These are phyloP conservation scores for Aeminium ludgeri DNA, from an alignment of 495 filamentous ascomycete species.

Conservation along the genomic window DNA sequence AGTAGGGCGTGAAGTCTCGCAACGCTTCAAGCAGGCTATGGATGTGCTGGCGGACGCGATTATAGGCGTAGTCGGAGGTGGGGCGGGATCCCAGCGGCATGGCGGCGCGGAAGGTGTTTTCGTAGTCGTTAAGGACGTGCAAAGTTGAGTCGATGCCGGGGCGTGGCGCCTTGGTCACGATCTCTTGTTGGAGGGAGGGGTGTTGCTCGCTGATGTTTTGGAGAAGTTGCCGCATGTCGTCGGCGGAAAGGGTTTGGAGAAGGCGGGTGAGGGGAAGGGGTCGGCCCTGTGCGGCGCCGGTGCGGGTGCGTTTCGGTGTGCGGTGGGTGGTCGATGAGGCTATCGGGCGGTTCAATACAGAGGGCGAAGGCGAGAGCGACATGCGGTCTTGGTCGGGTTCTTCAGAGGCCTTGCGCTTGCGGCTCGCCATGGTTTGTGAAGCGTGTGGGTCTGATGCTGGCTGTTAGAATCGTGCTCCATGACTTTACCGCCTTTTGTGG, in stretches of 20 bases:
- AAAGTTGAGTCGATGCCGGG: constrained; percentile 68
- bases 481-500: too few species aligned
- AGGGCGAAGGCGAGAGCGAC: constrained; percentile 73
- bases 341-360: constrained; percentile 42
- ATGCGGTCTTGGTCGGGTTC: constrained; percentile 59
- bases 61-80: constrained; percentile 84
- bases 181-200: constrained; percentile 62
- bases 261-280: constrained; percentile 68
- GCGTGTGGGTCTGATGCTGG: constrained; percentile 23
- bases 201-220: constrained; percentile 79
- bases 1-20: constrained; percentile 86
- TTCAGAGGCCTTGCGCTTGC: constrained; percentile 84
- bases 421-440: constrained; percentile 29
- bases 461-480: too few species aligned
- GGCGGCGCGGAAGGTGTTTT: constrained; percentile 55
- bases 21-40: constrained; percentile 71
- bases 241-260: constrained; percentile 74
- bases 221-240: constrained; percentile 65
- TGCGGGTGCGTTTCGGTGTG: constrained; percentile 44
- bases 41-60: constrained; percentile 71
- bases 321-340: constrained; percentile 35
- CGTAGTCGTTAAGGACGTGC: constrained; percentile 64
- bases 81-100: constrained; percentile 72
- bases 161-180: constrained; percentile 68
- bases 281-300: constrained; percentile 50